These are phyloP conservation scores for Penicillium canescens DNA, from an alignment of 495 filamentous ascomycete genomes.

Conservation along the genomic window DNA sequence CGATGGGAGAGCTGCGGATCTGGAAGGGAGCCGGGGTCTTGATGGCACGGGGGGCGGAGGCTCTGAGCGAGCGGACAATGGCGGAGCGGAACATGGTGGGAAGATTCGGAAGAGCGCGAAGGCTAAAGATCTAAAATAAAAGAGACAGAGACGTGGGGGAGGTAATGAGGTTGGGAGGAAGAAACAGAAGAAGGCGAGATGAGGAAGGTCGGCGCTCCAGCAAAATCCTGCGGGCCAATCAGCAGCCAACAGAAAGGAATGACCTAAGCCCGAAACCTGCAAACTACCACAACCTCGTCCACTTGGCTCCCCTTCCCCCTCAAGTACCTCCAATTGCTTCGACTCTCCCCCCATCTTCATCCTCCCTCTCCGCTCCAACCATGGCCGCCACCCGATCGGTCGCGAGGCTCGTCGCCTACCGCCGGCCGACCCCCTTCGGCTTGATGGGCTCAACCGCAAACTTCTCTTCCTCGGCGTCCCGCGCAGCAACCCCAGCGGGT, in stretches of 20 bases:
- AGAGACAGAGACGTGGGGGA: constrained; percentile 17
- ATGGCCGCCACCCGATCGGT: constrained; percentile 58
- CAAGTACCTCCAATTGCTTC: constrained; percentile 24
- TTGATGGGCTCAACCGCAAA: constrained; percentile 52
- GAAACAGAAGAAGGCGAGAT: constrained; percentile 20
- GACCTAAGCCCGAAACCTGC: constrained; percentile 46
- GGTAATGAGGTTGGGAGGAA: constrained; percentile 12
- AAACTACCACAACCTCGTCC: constrained; percentile 31
- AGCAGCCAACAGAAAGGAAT: constrained; percentile 43
- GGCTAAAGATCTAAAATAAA: constrained; percentile 23
- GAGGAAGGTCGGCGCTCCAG: constrained; percentile 30
- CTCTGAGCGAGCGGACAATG: constrained; percentile 65
- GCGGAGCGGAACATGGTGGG: constrained; percentile 82
- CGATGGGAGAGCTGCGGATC: constrained; percentile 57
- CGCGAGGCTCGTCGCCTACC: constrained; percentile 52
- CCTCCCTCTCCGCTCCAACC: constrained; percentile 19
- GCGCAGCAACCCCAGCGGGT: constrained; percentile 70
- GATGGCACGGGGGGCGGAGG: constrained; percentile 57
- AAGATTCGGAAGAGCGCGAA: constrained; percentile 32
- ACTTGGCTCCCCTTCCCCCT: constrained; percentile 16
- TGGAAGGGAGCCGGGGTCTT: constrained; percentile 54
- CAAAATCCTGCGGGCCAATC: constrained; percentile 52
- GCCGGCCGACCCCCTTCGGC: constrained; percentile 40
- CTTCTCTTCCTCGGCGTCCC: constrained; percentile 61
- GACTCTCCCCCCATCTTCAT: constrained; percentile 16